These are phyloP conservation scores for Phtheirospermum japonicum DNA, from an alignment of 257 asterid genomes.

Conservation along the genomic window DNA sequence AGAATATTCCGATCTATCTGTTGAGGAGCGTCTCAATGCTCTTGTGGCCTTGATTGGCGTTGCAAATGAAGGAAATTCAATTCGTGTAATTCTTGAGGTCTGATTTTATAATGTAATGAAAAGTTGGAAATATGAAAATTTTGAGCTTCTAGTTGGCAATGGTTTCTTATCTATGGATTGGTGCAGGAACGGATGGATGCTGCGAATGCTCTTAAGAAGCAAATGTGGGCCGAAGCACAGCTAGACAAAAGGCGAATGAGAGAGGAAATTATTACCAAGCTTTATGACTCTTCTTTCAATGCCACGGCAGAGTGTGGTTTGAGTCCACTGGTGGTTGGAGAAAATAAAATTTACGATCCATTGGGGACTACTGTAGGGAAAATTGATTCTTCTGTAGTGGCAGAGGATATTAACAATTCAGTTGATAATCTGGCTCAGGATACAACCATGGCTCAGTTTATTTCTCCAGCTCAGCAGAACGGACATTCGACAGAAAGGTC, in stretches of 20 bases:
- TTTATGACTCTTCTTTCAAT: constrained; percentile 56
- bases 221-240: constrained; percentile 99
- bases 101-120: constrained; percentile 12
- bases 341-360: constrained; percentile 46
- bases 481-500: constrained; percentile 82
- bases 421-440: constrained; percentile 41
- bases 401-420: constrained; percentile 43
- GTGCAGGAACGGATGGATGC: constrained; percentile 97
- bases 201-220: constrained; percentile 82
- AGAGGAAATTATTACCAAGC: constrained; percentile 65
- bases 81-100: constrained; percentile 77
- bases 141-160: constrained; percentile 13
- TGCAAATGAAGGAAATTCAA: constrained; percentile 95
- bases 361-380: constrained; percentile 41
- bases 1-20: constrained; percentile 88
- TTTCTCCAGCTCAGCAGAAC: constrained; percentile 61
- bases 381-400: constrained; percentile 51
- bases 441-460: constrained; percentile 36
- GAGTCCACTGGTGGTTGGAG: constrained; percentile 56
- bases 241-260: constrained; percentile 81
- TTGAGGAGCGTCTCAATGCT: constrained; percentile 95
- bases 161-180: constrained; percentile 27
- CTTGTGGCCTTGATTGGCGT: constrained; percentile 80
- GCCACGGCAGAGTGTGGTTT: constrained; percentile 56
- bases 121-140: constrained; percentile 2